These are phyloP conservation scores for Thraustochytrium striatum DNA, from an alignment of 352 stramenopile species.

Conservation along the genomic window DNA sequence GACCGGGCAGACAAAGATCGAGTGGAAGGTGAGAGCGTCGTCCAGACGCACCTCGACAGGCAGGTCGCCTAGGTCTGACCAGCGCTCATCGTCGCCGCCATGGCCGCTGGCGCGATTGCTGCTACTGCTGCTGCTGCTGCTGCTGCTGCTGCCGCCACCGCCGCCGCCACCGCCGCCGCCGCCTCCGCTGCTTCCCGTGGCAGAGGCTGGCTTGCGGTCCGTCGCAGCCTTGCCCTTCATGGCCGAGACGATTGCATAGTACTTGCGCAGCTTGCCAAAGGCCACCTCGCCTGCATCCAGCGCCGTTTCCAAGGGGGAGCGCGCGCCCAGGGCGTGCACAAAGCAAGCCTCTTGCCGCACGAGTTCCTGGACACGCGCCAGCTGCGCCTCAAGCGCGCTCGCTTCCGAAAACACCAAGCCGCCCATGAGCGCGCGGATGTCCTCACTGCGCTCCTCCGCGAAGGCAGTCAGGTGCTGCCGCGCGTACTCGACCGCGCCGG, in stretches of 20 bases:
- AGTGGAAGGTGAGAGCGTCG: background rate
- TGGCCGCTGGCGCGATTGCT: background rate
- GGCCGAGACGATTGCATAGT: background rate
- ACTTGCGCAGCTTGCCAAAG: slow-evolving; percentile 33
- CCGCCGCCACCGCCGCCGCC: background rate
- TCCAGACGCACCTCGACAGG: slow-evolving; percentile 3
- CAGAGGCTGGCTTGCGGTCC: background rate
- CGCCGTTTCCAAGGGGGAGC: background rate
- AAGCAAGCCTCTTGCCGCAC: background rate
- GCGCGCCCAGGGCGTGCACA: background rate
- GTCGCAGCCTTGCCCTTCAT: too few species aligned
- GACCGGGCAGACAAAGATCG: slow-evolving; percentile 28
- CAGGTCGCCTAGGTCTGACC: slow-evolving; percentile 11
- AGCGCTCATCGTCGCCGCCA: background rate
- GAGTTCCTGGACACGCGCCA: background rate
- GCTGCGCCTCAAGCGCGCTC: background rate
- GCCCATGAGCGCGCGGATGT: slow-evolving; percentile 18
- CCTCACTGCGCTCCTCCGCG: background rate
- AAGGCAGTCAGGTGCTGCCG: background rate
- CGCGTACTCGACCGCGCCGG: background rate
- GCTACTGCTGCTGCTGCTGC: background rate
- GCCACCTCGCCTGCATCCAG: background rate
- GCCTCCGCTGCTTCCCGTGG: background rate
- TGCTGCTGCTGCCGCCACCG: background rate
- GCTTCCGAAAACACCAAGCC: slow-evolving; percentile 11